Percentiles rank a stretch among this genome's conserved stretches.
Conservation (phyloP, 441 rosid species). For the Kokia cookei region DNA sequence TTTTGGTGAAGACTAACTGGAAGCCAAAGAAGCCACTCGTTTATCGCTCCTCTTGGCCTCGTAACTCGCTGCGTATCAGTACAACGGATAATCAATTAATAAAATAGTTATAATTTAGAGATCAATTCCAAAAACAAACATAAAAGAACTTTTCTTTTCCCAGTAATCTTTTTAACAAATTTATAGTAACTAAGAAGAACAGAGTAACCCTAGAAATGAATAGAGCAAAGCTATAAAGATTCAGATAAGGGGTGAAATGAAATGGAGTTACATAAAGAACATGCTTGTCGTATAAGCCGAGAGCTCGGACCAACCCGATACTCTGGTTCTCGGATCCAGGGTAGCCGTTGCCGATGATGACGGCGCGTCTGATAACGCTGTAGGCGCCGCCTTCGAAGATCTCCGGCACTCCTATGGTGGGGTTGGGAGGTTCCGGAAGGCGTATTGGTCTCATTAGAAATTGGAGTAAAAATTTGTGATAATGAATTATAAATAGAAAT, state of each 20-base stretch:
- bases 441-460: neutral
- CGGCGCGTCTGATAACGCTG: constrained; percentile 74
- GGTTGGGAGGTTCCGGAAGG: constrained; percentile 77
- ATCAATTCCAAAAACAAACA: neutral
- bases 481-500: neutral
- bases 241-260: neutral
- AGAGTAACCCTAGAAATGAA: neutral
- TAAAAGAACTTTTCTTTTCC: neutral
- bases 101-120: neutral
- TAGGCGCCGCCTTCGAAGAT: constrained; percentile 75
- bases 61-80: constrained; percentile 58
- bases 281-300: constrained; percentile 63
- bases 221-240: neutral
- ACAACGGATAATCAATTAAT: neutral
- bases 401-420: constrained; percentile 70
- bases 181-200: neutral
- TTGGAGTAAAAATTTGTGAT: constrained; percentile 19
- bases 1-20: constrained; percentile 79
- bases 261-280: constrained; percentile 59
- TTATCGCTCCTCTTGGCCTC: constrained; percentile 85
- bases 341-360: constrained; percentile 79
- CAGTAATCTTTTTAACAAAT: neutral
- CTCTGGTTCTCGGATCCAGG: constrained; percentile 81
- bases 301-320: constrained; percentile 79
- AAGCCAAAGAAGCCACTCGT: constrained; percentile 91